Evolutionary conservation across 2,329 filamentous ascomycete genomes (phyloP), one percentile per base, ranked within the genome.

Genomic region (Ophiostoma sp.): DNA sequence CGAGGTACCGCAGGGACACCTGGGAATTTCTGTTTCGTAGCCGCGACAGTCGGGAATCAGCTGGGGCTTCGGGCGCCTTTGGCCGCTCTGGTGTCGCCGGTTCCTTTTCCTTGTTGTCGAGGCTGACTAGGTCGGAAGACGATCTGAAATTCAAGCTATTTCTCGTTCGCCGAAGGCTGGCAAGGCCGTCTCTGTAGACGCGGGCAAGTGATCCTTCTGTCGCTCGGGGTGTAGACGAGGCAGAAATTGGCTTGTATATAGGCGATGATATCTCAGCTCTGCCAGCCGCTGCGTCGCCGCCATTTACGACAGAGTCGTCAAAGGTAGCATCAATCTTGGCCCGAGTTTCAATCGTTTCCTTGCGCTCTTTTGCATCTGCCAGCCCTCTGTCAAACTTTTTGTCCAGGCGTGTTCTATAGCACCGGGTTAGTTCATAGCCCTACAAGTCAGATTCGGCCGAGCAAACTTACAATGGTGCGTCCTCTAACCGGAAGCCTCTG

Each of bases 1-100:
- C 60, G 3, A 11, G 9, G 40, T 11, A 63, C 12, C 60, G 60
- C 60, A 63, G 60, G 8, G 60, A 42, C 40, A 40, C 60, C 16
- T 40, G 60, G 16, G 60, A 63, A 8, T 16, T 42, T 18, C 38
- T 41, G 52, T 60, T 66, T 14, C 69, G 69, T 42, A 70, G 60
- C 47, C 69, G n/a, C 42, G 18, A 7, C 47, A 58, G 27, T 5
- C 69, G 64, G 40, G 60, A 42, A 40, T 63, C 60, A 40, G 14
- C 5, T 12, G 14, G 27, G 27, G 27, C 3, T 1, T 62, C 36
- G 27, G 58, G 36, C 16, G 58, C 14, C 8, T 27, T 60, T 60
- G 27, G 5, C 16, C 5, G 1, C 49, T 52, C 18, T 52, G 58
- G 38, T 4, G 36, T n/a, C 27, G 12, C 27, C 9, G 27, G 55